Evolutionary conservation across 768 basidiomycete species (phyloP), one percentile per base, ranked within the genome.

Genomic region (Suillus brevipes): DNA sequence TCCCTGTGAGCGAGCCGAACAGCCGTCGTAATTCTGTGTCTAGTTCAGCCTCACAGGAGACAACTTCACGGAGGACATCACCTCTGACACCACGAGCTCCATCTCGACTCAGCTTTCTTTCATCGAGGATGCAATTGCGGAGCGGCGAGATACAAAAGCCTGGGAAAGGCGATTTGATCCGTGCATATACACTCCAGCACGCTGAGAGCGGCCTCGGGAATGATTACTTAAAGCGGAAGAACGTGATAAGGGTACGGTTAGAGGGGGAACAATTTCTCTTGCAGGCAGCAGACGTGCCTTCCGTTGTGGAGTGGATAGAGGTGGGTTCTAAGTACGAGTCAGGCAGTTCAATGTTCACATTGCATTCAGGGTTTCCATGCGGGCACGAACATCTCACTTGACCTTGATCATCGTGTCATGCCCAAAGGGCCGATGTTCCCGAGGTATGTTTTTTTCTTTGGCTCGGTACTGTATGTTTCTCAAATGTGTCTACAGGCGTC

Each of bases 261-360:
- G 95, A 97, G 75, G 97, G 97, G 14, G 94, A 99, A 80, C 97
- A 99, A 79, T 99, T 99, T 78, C 80, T 99, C 69, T 71, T 99
- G 70, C 97, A 99, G 78, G 92, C 93, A 3, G 85, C 83, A 59
- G 89, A 92, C 72, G 89, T 95, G 45, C 83, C 87, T 52, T 87
- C 88, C 34, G 96, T 98, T 2, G 93, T 99, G 62, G 87, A 90
- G 62, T 96, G 97, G 95, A 96, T 99, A 66, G 97, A 99, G 88
- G 94, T 94, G 69, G 43, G 62, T 58, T 68, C 65, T 43, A 31
- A 45, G 36, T 55, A 14, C 28, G 20, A 52, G 61, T 43, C 52
- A 50, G 18, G 31, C 55, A 52, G 28, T 49, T 60, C 34, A 50
- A 38, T 64, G 60, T 60, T 66, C 42, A 65, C 28, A 25, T 43